Evolutionary conservation across 2,329 filamentous ascomycete genomes (phyloP).

Genomic region (Blastomyces silverae): DNA sequence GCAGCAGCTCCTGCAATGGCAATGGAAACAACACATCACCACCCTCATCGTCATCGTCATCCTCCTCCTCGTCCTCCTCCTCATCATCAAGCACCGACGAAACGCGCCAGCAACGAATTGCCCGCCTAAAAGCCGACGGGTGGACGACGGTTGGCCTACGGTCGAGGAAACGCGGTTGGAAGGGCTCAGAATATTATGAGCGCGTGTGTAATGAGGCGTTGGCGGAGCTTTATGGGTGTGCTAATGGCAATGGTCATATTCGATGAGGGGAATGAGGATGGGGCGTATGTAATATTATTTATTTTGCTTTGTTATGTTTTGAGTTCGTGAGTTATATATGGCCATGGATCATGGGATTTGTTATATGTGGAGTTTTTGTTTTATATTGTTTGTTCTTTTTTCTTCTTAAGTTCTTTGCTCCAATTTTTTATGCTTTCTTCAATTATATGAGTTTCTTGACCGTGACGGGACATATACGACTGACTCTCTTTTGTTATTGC

Average conservation of each 20-base stretch:
- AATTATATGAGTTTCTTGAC: no score
- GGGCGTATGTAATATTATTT: neutral
- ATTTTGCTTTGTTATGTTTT: no score
- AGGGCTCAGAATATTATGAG: constrained; percentile 35
- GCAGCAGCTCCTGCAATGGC: neutral
- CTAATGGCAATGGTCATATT: no score
- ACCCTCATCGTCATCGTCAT: neutral
- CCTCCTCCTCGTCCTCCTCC: neutral
- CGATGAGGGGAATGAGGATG: neutral
- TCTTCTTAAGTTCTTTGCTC: no score
- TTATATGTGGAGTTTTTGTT: neutral
- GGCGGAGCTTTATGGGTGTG: constrained; percentile 32
- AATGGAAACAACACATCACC: neutral
- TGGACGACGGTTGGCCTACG: constrained; percentile 37
- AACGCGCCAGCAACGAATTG: constrained; percentile 30
- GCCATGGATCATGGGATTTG: no score
- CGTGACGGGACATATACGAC: neutral
- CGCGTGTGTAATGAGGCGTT: constrained; percentile 33
- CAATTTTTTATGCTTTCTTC: neutral
- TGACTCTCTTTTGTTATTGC: neutral
- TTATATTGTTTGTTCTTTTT: neutral
- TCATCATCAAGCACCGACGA: constrained; percentile 7
- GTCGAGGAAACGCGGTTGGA: constrained; percentile 31
- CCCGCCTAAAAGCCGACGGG: constrained; percentile 30
- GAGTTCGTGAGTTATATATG: no score